Evolutionary conservation across 768 basidiomycete species (phyloP).

Genomic region (Termitomyces sp.): DNA sequence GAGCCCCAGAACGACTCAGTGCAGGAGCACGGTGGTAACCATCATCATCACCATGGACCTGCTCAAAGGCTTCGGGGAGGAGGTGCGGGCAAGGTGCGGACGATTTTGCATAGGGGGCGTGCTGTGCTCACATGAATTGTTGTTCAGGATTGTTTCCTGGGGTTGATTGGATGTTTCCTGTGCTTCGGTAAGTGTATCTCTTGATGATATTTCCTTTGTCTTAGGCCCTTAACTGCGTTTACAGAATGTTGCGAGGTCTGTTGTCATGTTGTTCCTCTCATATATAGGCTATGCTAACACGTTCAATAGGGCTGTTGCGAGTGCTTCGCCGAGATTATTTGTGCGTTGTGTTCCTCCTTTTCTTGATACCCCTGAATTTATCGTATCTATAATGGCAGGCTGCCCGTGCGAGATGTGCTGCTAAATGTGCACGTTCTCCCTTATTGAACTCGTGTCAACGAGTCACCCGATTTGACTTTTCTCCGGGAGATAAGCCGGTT

Average conservation of each 20-base stretch:
- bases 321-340: slow-evolving; percentile 63
- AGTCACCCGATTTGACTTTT: not conserved
- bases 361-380: not conserved
- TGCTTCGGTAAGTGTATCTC: slow-evolving; percentile 56
- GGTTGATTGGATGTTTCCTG: slow-evolving; percentile 56
- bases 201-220: not conserved
- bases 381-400: slow-evolving; percentile 30
- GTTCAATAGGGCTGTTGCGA: slow-evolving; percentile 59
- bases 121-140: not conserved
- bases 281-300: not conserved
- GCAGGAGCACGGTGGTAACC: not conserved
- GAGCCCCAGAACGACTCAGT: not conserved
- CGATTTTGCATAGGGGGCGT: not conserved
- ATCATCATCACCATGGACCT: slow-evolving; percentile 27
- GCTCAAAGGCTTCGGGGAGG: slow-evolving; percentile 64
- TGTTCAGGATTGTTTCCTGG: slow-evolving; percentile 61
- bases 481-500: not conserved
- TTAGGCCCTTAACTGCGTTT: not conserved
- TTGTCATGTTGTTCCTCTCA: not conserved
- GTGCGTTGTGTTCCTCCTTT: slow-evolving; percentile 31
- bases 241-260: slow-evolving; percentile 69
- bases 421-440: slow-evolving; percentile 22
- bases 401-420: slow-evolving; percentile 81
- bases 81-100: slow-evolving; percentile 56
- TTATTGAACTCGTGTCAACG: not conserved